Evolutionary conservation across 305 asterid species (phyloP), one percentile per base, ranked within the genome.

Genomic region (Solanum hybrid): DNA sequence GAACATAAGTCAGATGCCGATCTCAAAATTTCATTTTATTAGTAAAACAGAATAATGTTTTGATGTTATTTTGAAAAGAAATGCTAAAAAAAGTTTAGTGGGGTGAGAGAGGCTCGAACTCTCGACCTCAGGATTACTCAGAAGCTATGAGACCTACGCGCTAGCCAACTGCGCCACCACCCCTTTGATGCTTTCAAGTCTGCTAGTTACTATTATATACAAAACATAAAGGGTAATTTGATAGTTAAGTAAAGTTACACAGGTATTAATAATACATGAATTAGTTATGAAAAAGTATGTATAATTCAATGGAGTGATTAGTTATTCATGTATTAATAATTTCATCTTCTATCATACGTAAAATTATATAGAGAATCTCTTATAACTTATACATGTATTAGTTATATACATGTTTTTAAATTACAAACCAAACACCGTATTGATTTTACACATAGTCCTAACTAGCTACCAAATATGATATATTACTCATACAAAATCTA

Each of bases 31-130:
- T 27, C 10, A 27, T 12, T 72, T 72, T 72, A 27, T 72, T 72
- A 56, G 9, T 17, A 56, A 24, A 6, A 11, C 2, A 13, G 31
- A 72, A 27, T 12, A 12, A 27, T 2, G 19, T 72, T 72, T 72
- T 27, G 78, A 72, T 72, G 1, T 69, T 4, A 71, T 71, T 71
- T 19, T 60, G 4, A 17, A 15, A 56, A 56, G 24, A 56, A 19
- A 17, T 56, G 9, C 10, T 51, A 4, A 32, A 34, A 15, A 1
- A 17, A 56, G 9, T 0, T 56, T 3, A 0, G 0, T 35, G 98
- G 98, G 96, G 96, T 95, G 98, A 95, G 96, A 95, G 97, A 95
- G 96, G 97, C 95, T 95, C 96, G 96, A 95, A 95, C 97, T 95
- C 97, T 95, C 96, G 98, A 95, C 96, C 98, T 95, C 98, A 94